These are phyloP conservation scores for Fusarium devonianum DNA, from an alignment of 2,329 filamentous ascomycete species.

Conservation along the genomic window DNA sequence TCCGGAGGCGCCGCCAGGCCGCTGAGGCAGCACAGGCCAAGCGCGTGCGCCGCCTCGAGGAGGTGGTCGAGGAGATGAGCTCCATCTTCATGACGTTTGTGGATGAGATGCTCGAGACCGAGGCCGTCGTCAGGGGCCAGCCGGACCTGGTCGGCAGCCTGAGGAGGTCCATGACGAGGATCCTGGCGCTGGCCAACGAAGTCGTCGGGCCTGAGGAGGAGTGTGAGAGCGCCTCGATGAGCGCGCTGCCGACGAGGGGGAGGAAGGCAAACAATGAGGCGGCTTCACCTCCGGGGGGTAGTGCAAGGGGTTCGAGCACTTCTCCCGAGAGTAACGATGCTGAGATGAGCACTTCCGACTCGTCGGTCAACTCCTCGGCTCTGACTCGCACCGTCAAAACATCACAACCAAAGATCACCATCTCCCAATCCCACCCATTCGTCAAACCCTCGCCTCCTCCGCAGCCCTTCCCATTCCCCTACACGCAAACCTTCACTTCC, in stretches of 20 bases:
- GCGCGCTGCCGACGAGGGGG: conserved; percentile 12
- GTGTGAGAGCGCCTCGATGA: conserved; percentile 11
- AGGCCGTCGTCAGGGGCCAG: conserved; percentile 33
- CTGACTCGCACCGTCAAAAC: conserved; percentile 1
- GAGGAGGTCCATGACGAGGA: conserved; percentile 31
- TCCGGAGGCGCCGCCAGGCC: conserved; percentile 40
- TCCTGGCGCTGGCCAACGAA: conserved; percentile 36
- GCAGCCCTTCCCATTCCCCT: conserved; percentile 3
- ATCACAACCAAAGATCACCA: conserved; percentile 7
- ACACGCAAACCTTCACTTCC: not conserved
- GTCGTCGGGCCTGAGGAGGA: conserved; percentile 39
- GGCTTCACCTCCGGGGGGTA: conserved; percentile 1
- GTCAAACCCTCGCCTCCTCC: conserved; percentile 7
- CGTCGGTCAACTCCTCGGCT: conserved; percentile 3
- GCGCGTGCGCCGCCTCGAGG: conserved; percentile 39
- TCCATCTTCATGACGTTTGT: conserved; percentile 41
- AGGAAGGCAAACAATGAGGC: not conserved
- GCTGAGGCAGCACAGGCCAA: conserved; percentile 40
- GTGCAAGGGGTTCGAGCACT: not conserved
- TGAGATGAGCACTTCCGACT: not conserved
- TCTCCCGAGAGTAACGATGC: conserved; percentile 8
- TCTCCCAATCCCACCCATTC: conserved; percentile 9
- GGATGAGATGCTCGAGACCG: conserved; percentile 40
- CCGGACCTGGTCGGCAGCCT: conserved; percentile 31
- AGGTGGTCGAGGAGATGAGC: conserved; percentile 43